phyloP scores from a whole-genome alignment of 805 yeast species.

The Naumovozyma castellii region DNA sequence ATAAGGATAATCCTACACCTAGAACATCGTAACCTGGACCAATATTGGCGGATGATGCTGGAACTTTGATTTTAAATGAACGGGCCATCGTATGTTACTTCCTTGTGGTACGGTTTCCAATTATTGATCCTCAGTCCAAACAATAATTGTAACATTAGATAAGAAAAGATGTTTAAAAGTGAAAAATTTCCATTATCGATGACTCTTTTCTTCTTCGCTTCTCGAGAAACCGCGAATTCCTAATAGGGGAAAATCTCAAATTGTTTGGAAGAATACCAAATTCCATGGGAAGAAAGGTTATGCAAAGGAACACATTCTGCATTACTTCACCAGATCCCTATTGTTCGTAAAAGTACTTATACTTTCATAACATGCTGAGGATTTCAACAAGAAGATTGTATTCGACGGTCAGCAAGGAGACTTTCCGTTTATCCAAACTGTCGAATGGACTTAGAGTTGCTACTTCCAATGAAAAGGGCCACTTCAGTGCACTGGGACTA shows the following conservation, averaged over 20 bases:
- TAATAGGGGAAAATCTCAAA: no score
- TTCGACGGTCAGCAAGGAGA: conserved; percentile 17
- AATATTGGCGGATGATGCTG: conserved; percentile 95
- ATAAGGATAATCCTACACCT: conserved; percentile 80
- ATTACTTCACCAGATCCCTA: no score
- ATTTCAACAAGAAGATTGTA: conserved; percentile 9
- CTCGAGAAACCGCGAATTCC: not conserved
- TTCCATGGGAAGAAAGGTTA: no score
- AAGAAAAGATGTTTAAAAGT: not conserved
- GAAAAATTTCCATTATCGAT: not conserved
- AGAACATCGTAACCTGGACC: conserved; percentile 98
- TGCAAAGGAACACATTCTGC: no score
- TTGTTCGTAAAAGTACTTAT: no score
- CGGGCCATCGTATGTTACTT: conserved; percentile 31
- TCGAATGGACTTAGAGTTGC: conserved; percentile 75
- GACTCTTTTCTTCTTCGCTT: no score
- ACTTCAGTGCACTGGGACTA: conserved; percentile 83
- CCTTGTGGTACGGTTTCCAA: not conserved
- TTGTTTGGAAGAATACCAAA: no score
- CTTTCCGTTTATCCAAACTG: conserved; percentile 35
- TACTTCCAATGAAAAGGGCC: conserved; percentile 79
- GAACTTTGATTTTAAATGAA: conserved; percentile 60
- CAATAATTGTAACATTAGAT: no score
- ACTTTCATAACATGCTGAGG: conserved; percentile 11
- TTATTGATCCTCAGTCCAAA: no score